Evolutionary conservation across 2,329 filamentous ascomycete species (phyloP).

Genomic region (Colletotrichum siamense): DNA sequence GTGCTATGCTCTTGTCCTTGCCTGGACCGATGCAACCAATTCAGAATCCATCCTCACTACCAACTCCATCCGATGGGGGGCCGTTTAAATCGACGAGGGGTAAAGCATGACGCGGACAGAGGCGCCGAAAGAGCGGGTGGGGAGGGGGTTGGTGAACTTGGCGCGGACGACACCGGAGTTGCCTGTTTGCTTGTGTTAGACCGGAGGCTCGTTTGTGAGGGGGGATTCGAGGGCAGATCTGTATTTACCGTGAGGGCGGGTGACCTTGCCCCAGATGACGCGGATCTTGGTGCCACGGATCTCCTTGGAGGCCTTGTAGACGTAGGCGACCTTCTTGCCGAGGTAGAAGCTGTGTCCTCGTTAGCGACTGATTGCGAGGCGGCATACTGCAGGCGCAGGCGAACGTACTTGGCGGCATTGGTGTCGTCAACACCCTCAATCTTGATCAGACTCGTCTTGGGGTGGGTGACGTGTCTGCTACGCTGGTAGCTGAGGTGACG

Average conservation of each 20-base stretch:
- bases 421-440: conserved; percentile 97
- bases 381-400: neutral
- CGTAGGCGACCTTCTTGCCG: conserved; percentile 98
- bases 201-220: neutral
- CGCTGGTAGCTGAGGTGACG: conserved; percentile 98
- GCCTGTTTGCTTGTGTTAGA: conserved; percentile 54
- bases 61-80: conserved; percentile 60
- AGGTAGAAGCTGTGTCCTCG: conserved; percentile 77
- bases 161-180: conserved; percentile 98
- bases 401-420: conserved; percentile 81
- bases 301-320: conserved; percentile 96
- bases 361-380: conserved; percentile 25
- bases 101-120: conserved; percentile 97
- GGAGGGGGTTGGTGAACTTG: conserved; percentile 96
- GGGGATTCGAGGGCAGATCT: neutral
- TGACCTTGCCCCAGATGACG: conserved; percentile 99
- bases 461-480: conserved; percentile 89
- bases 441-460: conserved; percentile 93
- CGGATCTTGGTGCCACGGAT: conserved; percentile 98
- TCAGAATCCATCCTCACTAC: conserved; percentile 67
- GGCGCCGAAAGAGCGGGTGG: conserved; percentile 94
- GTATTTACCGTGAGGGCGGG: conserved; percentile 85
- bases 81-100: conserved; percentile 91
- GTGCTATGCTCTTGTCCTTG: conserved; percentile 58
- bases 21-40: conserved; percentile 65